These are phyloP conservation scores for Quercus lobata DNA, from an alignment of 331 rosid genomes.

Conservation along the genomic window DNA sequence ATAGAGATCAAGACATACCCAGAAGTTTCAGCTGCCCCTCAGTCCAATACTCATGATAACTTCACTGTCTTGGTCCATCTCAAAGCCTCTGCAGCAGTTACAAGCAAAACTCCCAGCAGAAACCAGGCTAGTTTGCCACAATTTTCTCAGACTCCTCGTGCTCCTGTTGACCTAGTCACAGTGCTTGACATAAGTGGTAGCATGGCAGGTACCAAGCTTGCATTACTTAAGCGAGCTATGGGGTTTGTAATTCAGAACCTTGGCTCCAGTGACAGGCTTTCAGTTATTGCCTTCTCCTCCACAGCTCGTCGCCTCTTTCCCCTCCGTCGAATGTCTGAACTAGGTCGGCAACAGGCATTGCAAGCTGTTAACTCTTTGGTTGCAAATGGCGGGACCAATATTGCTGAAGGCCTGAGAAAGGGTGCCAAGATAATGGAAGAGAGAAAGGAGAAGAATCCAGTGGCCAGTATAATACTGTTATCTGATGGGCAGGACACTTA, in stretches of 20 bases:
- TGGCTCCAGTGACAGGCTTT: constrained; percentile 81
- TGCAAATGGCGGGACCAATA: constrained; percentile 98
- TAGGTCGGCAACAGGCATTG: constrained; percentile 83
- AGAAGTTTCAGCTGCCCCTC: constrained; percentile 60
- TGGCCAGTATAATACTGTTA: constrained; percentile 75
- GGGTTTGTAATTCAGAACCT: constrained; percentile 93
- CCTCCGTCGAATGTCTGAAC: constrained; percentile 67
- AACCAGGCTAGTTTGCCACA: constrained; percentile 44
- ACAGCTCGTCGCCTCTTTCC: constrained; percentile 95
- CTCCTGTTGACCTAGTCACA: constrained; percentile 89
- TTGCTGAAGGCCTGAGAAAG: constrained; percentile 90
- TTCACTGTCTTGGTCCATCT: constrained; percentile 79
- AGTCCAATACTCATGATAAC: constrained; percentile 44
- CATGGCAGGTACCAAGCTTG: constrained; percentile 98
- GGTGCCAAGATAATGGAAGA: constrained; percentile 96
- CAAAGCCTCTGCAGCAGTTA: constrained; percentile 64
- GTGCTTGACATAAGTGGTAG: constrained; percentile 95
- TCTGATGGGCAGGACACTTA: constrained; percentile 98
- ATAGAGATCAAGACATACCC: constrained; percentile 73
- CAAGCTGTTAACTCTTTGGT: constrained; percentile 95
- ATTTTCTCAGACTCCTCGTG: constrained; percentile 62
- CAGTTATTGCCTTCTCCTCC: constrained; percentile 93
- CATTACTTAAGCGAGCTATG: constrained; percentile 90
- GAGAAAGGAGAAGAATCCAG: constrained; percentile 80
- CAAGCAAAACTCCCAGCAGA: constrained; percentile 33